Evolutionary conservation across 2,329 filamentous ascomycete species (phyloP), one percentile per base, ranked within the genome.

Genomic region (Calonectria pteridis): DNA sequence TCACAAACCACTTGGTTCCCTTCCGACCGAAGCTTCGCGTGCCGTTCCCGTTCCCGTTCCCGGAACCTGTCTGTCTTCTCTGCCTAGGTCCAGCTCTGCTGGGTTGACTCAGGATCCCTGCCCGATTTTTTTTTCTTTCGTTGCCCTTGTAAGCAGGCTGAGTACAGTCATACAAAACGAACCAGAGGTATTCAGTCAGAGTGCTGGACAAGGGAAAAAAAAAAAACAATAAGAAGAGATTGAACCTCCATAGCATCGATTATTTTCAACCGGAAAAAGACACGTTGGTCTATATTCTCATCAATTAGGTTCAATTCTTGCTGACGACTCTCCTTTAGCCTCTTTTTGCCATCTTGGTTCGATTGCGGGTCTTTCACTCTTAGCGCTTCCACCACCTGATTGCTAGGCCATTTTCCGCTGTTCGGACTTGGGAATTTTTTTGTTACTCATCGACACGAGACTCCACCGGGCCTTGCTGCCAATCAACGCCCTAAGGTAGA

Each of bases 391-490:
- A 63, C 59, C 59, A 46, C 37, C 35, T 18, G 23, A 43, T 23
- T 63, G 37, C 59, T 46, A 46, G 59, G 14, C 35, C 37, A 29
- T 63, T 46, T 63, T 63, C 59, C 37, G 59, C 59, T 46, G 11
- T 63, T 63, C 35, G 59, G 59, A 43, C 62, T 55, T 69, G 58
- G 55, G 55, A n/a, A 70, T 73, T 76, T 29, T 65, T 72, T 69
- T 71, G 75, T 79, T 79, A 78, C 77, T 78, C 75, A 77, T 76
- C 77, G 68, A 33, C 37, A 18, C 55, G 59, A 69, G 79, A 79
- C 72, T 73, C 73, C 74, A 74, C 74, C 74, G 59, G 28, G 35
- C 13, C 59, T 46, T 37, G 59, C 59, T 63, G 35, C 69, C 62
- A 66, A 64, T 59, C 67, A 59, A 55, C 67, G 62, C 67, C 37